Base-by-base conservation (phyloP, 2,329 filamentous ascomycete genomes). In the Arthrobotrys pseudoclavata region DNA sequence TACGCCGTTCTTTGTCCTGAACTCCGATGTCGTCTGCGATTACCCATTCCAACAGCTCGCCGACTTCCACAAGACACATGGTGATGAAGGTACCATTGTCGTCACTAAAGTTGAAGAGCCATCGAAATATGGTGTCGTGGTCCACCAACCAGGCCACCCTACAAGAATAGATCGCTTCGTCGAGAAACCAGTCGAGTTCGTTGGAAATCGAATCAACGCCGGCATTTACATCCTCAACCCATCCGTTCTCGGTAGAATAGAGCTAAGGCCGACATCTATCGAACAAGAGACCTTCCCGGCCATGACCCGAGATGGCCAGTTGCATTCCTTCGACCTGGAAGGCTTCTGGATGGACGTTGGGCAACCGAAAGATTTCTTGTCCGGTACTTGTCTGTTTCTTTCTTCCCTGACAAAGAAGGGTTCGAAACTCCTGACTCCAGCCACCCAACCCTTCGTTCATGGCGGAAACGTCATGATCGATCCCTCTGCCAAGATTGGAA, bases 331-430 rank as follows among this genome's bases (percentile, higher is more conserved):
- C 84, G 95, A 98, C 84, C 89, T 98, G 31, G 94, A 97, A 81
- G 94, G 95, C 81, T 98, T 96, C 89, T 98, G 95, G 95, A 98
- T 98, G 95, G 95, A 98, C 82, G 93, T 99, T 80, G 95, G 95
- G 82, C 95, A 99, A 86, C 95, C 95, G 82, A 99, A 98, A 87
- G 95, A 99, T 84, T 99, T 98, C 89, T 87, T 99, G 69, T 93
- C 92, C 22, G 95, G 95, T 79, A 98, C 96, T 79, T 98, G 95
- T 86, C 88, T 99, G 79, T 98, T 97, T 87, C 92, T 99, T 64
- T 94, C 93, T 55, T 97, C 93, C 2, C 89, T 98, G 77, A 89
- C 94, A 75, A 97, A 97, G 89, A 94, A 92, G 86, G 90, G 90
- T 83, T 92, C 93, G 83, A 94, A 96, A 86, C 88, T 92, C 78